Evolutionary conservation across 495 filamentous ascomycete genomes (phyloP), one percentile per base, ranked within the genome.

Genomic region (Penicillium diatomitis): DNA sequence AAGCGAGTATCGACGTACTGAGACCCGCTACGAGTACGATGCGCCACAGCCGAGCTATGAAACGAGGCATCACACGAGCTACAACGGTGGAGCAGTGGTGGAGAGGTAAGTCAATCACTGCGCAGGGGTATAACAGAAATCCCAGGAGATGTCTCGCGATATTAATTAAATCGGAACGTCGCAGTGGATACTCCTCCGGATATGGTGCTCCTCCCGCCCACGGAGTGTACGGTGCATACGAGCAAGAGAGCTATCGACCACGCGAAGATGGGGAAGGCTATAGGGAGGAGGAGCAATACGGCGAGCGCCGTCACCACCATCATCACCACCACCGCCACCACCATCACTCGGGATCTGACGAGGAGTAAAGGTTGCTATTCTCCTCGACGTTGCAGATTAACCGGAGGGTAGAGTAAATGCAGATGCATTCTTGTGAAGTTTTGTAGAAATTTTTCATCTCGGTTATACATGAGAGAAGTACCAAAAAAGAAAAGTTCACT

Each of bases 251-350:
- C 8, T 52, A 52, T 41, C 35, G 46, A 36, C 44, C 56, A 11
- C 49, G 45, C 6, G 52, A 51, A 28, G 56, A 62, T 12, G 46
- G 48, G 30, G 56, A 62, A 20, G 46, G 48, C 40, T 65, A 57
- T 41, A 51, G 55, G 1, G 42, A 56, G 48, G 33, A 20, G 20
- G 20, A 20, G 20, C 20, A 20, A 20, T 20, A 20, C 20, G 20
- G 20, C 40, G 55, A 57, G 36, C 42, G 47, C 28, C 48, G 30
- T 5, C 48, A 36, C 40, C 48, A 38, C 30, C 32, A 45, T 40
- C 59, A 57, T 10, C 59, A 61, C 29, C 60, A 63, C 34, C 64
- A 64, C 46, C 70, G 69, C 39, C 70, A 64, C 28, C 69, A 66
- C 39, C 75, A 74, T 30, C 50, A 50, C 33, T 62, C 58, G 10